phyloP scores from a whole-genome alignment of 106 monocot species.

The Amphibolis antarctica region DNA sequence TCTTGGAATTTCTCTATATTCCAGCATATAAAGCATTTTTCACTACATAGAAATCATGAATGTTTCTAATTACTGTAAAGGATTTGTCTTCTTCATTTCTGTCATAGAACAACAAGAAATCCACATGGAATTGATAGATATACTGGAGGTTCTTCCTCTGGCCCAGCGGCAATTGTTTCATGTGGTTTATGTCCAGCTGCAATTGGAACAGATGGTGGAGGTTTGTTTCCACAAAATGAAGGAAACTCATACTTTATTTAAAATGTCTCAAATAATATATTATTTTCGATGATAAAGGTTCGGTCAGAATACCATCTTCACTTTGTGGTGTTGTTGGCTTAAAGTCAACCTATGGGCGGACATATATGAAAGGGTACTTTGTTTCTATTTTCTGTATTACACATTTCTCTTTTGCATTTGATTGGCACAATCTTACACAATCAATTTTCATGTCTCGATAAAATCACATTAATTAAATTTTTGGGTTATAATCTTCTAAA shows the following conservation, averaged over 20 bases:
- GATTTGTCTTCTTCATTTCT: not conserved
- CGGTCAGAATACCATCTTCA: slow-evolving; percentile 92
- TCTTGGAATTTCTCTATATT: too few relatives aligned
- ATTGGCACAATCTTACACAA: too few relatives aligned
- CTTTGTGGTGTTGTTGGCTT: slow-evolving; percentile 94
- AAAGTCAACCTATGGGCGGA: slow-evolving; percentile 80
- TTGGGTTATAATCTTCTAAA: too few relatives aligned
- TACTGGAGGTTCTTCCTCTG: slow-evolving; percentile 97
- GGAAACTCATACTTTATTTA: not conserved
- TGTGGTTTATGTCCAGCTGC: slow-evolving; percentile 91
- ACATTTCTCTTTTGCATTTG: too few relatives aligned
- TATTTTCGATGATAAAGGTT: slow-evolving; percentile 36
- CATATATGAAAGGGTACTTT: slow-evolving; percentile 75
- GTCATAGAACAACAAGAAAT: slow-evolving; percentile 70
- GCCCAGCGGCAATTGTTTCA: slow-evolving; percentile 83
- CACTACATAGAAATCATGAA: not conserved
- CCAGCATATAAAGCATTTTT: not conserved
- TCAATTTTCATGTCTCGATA: too few relatives aligned
- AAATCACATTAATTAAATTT: too few relatives aligned
- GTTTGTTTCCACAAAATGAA: slow-evolving; percentile 19
- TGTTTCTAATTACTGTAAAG: not conserved
- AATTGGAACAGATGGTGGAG: slow-evolving; percentile 97
- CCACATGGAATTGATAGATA: slow-evolving; percentile 86
- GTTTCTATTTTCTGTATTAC: too few relatives aligned
- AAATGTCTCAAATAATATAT: not conserved